Conservation (phyloP, 2,329 filamentous ascomycete genomes). For the Epichloe brachyelytri region DNA sequence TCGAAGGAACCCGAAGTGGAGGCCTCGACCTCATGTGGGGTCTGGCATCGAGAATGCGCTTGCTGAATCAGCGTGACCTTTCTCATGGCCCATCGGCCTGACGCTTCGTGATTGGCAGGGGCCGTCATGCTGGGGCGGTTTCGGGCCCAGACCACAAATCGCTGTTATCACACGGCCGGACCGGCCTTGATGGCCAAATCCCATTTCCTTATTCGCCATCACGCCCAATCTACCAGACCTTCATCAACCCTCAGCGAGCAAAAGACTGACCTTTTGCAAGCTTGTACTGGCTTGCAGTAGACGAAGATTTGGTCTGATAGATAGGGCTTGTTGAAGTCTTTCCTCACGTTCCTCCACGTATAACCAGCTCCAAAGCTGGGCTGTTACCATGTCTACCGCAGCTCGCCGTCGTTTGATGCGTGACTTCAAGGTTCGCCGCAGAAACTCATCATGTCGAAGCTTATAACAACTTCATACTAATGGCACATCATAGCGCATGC, state of each 20-base stretch:
- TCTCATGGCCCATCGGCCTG: constrained; percentile 4
- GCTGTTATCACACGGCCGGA: neutral
- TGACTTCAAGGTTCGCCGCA: constrained; percentile 78
- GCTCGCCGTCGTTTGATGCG: constrained; percentile 95
- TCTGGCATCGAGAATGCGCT: neutral
- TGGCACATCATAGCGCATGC: constrained; percentile 66
- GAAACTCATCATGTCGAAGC: neutral
- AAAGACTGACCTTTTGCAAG: neutral
- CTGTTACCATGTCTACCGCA: constrained; percentile 62
- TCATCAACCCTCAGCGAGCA: neutral
- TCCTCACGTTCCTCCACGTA: neutral
- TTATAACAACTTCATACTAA: neutral
- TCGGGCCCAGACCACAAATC: neutral
- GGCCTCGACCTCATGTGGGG: neutral
- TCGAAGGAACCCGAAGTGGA: constrained; percentile 4
- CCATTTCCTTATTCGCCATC: constrained; percentile 10
- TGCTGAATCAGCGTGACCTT: neutral
- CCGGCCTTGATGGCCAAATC: constrained; percentile 15
- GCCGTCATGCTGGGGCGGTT: neutral
- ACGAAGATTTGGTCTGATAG: neutral
- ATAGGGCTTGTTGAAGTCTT: neutral
- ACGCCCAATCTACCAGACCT: constrained; percentile 2
- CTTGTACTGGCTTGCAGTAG: neutral
- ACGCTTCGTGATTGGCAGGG: constrained; percentile 12
- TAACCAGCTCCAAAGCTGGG: constrained; percentile 1